phyloP scores from a whole-genome alignment of 2,329 filamentous ascomycete species.

The Claviceps humidiphila region DNA sequence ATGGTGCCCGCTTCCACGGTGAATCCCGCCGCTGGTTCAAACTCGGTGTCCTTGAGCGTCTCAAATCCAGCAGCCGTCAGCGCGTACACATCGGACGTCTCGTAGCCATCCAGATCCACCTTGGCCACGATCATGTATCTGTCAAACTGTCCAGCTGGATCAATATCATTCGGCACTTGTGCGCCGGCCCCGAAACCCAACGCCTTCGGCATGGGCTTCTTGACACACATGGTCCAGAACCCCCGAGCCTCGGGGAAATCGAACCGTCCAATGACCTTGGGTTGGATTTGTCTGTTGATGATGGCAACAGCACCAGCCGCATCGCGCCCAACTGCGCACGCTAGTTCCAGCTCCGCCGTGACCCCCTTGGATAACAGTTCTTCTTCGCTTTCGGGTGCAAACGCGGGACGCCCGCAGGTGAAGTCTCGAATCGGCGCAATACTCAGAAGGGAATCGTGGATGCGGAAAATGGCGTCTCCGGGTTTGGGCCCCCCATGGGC shows the following conservation, averaged over 20 bases:
- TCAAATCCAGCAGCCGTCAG: slow-evolving; percentile 63
- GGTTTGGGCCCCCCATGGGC: slow-evolving; percentile 31
- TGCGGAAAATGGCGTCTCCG: slow-evolving; percentile 57
- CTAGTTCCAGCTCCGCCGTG: slow-evolving; percentile 44
- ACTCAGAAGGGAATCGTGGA: slow-evolving; percentile 66
- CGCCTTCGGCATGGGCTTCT: slow-evolving; percentile 48
- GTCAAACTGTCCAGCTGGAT: slow-evolving; percentile 51
- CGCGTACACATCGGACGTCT: slow-evolving; percentile 66
- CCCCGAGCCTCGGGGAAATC: slow-evolving; percentile 60
- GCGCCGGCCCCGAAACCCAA: slow-evolving; percentile 33
- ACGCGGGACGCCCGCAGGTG: slow-evolving; percentile 47
- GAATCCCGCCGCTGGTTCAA: slow-evolving; percentile 76
- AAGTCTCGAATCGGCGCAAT: slow-evolving; percentile 69
- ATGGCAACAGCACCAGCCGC: slow-evolving; percentile 58
- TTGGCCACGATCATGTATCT: slow-evolving; percentile 77
- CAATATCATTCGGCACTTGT: slow-evolving; percentile 40
- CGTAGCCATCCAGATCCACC: slow-evolving; percentile 51
- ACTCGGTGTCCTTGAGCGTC: slow-evolving; percentile 70
- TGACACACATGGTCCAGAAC: slow-evolving; percentile 69
- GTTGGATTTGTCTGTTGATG: slow-evolving; percentile 65
- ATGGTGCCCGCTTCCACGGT: slow-evolving; percentile 79
- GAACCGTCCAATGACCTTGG: slow-evolving; percentile 55
- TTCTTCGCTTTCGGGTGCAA: slow-evolving; percentile 31
- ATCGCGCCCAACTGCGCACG: slow-evolving; percentile 50
- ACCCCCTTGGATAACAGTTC: slow-evolving; percentile 30